phyloP scores from a whole-genome alignment of 495 filamentous ascomycete species.

The Rostrohypoxylon terebratum region DNA sequence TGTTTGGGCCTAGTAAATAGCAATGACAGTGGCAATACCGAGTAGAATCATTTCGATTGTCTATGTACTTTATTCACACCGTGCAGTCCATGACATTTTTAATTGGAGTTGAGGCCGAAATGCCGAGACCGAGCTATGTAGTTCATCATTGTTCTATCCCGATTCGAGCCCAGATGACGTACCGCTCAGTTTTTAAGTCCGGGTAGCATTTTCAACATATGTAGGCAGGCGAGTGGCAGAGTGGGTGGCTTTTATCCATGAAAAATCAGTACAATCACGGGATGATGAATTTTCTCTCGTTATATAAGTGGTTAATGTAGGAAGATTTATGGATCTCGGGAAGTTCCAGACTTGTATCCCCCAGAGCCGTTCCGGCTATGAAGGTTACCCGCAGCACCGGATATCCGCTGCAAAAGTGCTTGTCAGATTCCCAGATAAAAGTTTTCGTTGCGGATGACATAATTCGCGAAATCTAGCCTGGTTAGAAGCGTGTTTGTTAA shows the following conservation, averaged over 20 bases:
- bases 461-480: too few relatives aligned
- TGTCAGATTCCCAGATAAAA: too few relatives aligned
- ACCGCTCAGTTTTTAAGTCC: background rate
- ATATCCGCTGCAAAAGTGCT: background rate
- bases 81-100: background rate
- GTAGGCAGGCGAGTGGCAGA: background rate
- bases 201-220: background rate
- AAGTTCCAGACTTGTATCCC: background rate
- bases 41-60: background rate
- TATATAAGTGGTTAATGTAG: background rate
- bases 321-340: background rate
- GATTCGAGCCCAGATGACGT: conserved; percentile 23
- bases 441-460: too few relatives aligned
- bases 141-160: background rate
- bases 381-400: conserved; percentile 14
- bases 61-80: conserved; percentile 21
- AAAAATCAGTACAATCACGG: background rate
- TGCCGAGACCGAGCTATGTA: background rate
- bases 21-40: background rate
- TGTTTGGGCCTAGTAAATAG: background rate
- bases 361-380: conserved; percentile 23
- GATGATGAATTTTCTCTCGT: background rate
- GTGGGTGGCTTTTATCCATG: background rate
- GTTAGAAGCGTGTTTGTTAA: too few relatives aligned
- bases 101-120: conserved; percentile 7